These are phyloP conservation scores for Adiantum capillusveneris DNA, from an alignment of 75 land plant species.

Conservation along the genomic window DNA sequence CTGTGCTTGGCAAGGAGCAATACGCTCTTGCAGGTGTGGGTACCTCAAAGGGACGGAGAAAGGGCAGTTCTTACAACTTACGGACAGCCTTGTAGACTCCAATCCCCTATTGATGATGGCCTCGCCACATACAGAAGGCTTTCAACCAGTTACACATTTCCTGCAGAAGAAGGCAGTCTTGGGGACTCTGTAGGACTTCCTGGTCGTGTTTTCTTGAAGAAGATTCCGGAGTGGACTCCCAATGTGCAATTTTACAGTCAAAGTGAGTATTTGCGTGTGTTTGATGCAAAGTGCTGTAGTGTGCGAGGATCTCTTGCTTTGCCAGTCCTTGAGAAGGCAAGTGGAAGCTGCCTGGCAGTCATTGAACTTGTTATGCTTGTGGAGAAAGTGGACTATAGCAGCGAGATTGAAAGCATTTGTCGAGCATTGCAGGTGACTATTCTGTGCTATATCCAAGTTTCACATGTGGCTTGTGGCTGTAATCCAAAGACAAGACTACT, in stretches of 20 bases:
- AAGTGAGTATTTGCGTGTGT: conserved; percentile 62
- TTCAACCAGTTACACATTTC: conserved; percentile 47
- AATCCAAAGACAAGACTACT: too few species aligned
- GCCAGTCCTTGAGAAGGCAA: conserved; percentile 60
- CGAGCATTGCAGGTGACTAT: conserved; percentile 74
- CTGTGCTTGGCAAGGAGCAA: conserved; percentile 28
- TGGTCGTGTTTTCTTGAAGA: conserved; percentile 65
- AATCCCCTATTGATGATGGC: conserved; percentile 21
- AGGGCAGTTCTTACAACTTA: conserved; percentile 43
- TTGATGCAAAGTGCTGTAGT: conserved; percentile 47
- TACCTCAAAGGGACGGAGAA: conserved; percentile 41
- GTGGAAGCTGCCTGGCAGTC: conserved; percentile 66
- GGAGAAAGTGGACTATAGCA: conserved; percentile 46
- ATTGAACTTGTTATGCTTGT: conserved; percentile 64
- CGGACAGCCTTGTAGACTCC: conserved; percentile 74
- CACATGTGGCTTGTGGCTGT: too few species aligned
- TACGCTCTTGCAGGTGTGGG: conserved; percentile 68
- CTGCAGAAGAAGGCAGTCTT: conserved; percentile 54
- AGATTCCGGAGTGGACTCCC: conserved; percentile 89
- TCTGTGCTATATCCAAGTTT: too few species aligned
- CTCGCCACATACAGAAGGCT: conserved; percentile 50
- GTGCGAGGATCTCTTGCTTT: conserved; percentile 72
- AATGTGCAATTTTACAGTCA: conserved; percentile 67
- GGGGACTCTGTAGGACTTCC: conserved; percentile 48
- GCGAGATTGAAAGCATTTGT: conserved; percentile 70